Conservation (phyloP, 1,139 yeast genomes). For the Candida dubliniensis region DNA sequence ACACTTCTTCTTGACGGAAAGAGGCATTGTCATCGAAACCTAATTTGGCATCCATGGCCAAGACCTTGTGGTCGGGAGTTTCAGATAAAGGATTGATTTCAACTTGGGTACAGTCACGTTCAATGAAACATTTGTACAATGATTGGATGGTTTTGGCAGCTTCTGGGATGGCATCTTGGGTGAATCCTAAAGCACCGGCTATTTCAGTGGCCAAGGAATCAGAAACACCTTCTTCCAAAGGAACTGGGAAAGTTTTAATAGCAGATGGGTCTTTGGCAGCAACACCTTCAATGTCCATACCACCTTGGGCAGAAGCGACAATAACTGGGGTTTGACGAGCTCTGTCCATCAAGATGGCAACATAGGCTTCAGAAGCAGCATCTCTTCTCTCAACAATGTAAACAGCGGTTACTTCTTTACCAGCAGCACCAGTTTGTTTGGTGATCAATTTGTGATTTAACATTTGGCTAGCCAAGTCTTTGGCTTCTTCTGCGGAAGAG, state of each 20-base stretch:
- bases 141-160: constrained; percentile 87
- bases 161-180: constrained; percentile 73
- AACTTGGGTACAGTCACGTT: constrained; percentile 95
- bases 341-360: constrained; percentile 95
- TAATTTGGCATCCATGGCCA: constrained; percentile 99
- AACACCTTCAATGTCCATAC: constrained; percentile 99
- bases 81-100: constrained; percentile 98
- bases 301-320: constrained; percentile 97
- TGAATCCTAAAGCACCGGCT: constrained; percentile 81
- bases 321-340: constrained; percentile 85
- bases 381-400: constrained; percentile 94
- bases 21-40: constrained; percentile 96
- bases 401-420: constrained; percentile 96
- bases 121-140: constrained; percentile 83
- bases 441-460: constrained; percentile 90
- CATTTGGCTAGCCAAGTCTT: constrained; percentile 85
- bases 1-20: constrained; percentile 93
- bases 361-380: constrained; percentile 90
- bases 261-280: constrained; percentile 91
- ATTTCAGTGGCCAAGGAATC: constrained; percentile 72
- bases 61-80: constrained; percentile 83
- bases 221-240: constrained; percentile 77
- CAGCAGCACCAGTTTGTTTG: constrained; percentile 97
- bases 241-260: constrained; percentile 84
- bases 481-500: constrained; percentile 82